Base-by-base conservation (phyloP, 1,284 basidiomycete species). In the Apiotrichum sp. region DNA sequence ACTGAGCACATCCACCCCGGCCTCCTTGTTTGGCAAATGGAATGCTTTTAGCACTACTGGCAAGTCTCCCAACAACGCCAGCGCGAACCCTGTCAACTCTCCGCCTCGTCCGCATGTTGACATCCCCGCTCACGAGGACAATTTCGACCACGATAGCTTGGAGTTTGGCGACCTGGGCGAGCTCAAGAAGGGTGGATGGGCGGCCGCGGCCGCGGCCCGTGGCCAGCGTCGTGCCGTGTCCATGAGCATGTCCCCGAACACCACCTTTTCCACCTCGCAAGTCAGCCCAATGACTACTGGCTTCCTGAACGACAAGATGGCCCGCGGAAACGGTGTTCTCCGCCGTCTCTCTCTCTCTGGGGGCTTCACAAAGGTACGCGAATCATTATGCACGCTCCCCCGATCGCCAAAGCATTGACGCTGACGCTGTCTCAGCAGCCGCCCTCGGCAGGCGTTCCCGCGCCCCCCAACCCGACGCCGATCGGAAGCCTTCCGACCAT, bases 161-260 rank as follows among this genome's bases (percentile, higher is more conserved):
- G 70, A 71, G 51, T 70, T 72, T 62, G 71, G 69, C 33, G 72
- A 74, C 62, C 48, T 67, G 14, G 55, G 49, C 31, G 69, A 70
- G 52, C 52, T 69, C 44, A 64, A 61, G 39, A 53, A 57, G 5
- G 50, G 62, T 22, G 62, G 62, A 4, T 72, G 70, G 71, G 59
- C 59, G 5, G 63, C 51, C 4, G 62, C 60, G 3, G 56, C 60
- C 3, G 53, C 51, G 11, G 62, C 50, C 9, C 58, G 59, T 10
- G 59, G 63, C 31, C 54, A 56, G 47, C 55, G 68, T 31, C 52
- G 72, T 38, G 65, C 71, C 16, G 66, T 67, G 47, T 66, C 63
- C 39, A 64, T 70, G 55, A 61, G 55, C 44, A 53, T 66, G 50
- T 55, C 57, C 14, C 59, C 62, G 14, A 59, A 53, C 33, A 44